Conservation (phyloP, 306 rosid genomes). For the Cicer arietinum region DNA sequence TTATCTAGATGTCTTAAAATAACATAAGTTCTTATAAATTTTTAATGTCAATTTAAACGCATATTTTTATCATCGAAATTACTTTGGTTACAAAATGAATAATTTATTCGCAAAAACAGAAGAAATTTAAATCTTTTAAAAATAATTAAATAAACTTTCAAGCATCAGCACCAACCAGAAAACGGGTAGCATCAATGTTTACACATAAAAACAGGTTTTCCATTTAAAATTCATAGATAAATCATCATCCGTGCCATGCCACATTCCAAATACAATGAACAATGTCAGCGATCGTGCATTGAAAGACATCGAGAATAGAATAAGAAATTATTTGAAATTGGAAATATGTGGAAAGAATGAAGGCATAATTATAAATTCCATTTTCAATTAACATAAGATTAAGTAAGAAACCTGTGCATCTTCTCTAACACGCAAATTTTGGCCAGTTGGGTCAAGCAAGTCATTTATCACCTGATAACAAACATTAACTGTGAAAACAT, state of each 20-base stretch:
- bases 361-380: constrained; percentile 15
- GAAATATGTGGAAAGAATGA: constrained; percentile 16
- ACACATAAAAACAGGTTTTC: not conserved
- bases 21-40: constrained; percentile 10
- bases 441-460: constrained; percentile 99
- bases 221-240: constrained; percentile 18
- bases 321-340: not conserved
- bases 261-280: constrained; percentile 36
- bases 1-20: constrained; percentile 8
- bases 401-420: constrained; percentile 84
- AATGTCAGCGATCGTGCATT: not conserved
- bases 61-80: not conserved
- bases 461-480: constrained; percentile 91
- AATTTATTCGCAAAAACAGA: constrained; percentile 5
- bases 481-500: constrained; percentile 45
- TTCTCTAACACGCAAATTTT: constrained; percentile 98
- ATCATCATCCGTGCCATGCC: not conserved
- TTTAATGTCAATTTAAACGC: constrained; percentile 1
- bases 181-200: not conserved
- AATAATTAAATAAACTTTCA: constrained; percentile 18
- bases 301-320: constrained; percentile 20
- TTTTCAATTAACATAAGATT: constrained; percentile 27
- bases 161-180: constrained; percentile 19
- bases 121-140: not conserved
- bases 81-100: not conserved